phyloP scores from a whole-genome alignment of 139 green algal genomes.

The Mychonastes homosphaera region DNA sequence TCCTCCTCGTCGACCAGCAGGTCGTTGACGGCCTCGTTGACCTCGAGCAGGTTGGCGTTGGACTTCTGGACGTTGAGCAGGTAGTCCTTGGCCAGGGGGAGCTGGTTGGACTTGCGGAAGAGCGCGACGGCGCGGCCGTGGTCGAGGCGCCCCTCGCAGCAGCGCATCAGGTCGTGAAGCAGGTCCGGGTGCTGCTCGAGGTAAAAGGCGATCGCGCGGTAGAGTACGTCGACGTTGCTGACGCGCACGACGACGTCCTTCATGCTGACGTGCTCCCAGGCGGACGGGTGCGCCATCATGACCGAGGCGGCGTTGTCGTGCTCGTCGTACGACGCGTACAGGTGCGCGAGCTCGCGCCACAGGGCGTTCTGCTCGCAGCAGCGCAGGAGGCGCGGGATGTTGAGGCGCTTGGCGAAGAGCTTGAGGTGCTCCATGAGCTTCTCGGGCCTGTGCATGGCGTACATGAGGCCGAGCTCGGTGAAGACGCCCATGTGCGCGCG shows the following conservation, averaged over 20 bases:
- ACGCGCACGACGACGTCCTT: conserved; percentile 94
- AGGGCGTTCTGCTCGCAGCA: conserved; percentile 89
- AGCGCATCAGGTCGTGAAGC: conserved; percentile 87
- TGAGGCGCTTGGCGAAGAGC: conserved; percentile 91
- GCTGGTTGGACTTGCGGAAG: conserved; percentile 68
- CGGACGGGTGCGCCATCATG: conserved; percentile 89
- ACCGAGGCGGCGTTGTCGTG: conserved; percentile 91
- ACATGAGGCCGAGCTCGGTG: conserved; percentile 91
- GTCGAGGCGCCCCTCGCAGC: conserved; percentile 83
- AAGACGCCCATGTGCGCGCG: conserved; percentile 99
- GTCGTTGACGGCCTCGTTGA: conserved; percentile 77
- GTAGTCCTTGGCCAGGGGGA: conserved; percentile 95
- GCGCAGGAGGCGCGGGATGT: conserved; percentile 95
- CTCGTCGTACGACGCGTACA: conserved; percentile 96
- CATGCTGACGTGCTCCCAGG: conserved; percentile 96
- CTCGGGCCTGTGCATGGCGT: conserved; percentile 63
- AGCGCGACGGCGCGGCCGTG: conserved; percentile 87
- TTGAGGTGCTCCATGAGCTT: conserved; percentile 99
- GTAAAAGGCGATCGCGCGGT: conserved; percentile 93
- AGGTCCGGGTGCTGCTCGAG: conserved; percentile 92
- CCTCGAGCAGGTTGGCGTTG: conserved; percentile 76
- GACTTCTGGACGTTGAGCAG: conserved; percentile 83
- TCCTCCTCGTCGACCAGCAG: conserved; percentile 97
- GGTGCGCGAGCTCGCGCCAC: conserved; percentile 93
- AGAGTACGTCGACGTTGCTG: conserved; percentile 79